Evolutionary conservation across 1,139 yeast species (phyloP), one percentile per base, ranked within the genome.

Genomic region (Hansenula lynferdii): DNA sequence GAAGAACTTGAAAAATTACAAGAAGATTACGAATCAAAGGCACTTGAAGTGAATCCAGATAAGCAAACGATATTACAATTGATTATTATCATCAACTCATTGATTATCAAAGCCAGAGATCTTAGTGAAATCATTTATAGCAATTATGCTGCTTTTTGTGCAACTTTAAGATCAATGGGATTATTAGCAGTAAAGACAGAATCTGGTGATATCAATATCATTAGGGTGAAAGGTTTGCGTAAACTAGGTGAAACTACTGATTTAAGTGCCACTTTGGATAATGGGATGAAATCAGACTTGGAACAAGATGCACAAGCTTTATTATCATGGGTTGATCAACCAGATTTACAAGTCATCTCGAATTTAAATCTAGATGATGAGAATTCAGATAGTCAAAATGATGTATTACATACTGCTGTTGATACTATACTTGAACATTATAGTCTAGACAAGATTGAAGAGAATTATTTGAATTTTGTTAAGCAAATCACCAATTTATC

Each of bases 111-210:
- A 38, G 41, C 67, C 5, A 41, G 56, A 34, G 56, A 60, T 42
- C 34, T 55, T 31, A 46, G 53, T 25, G 50, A 48, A 6, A 39
- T 54, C n/a, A 37, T 62, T 7, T 57, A 57, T 32, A 51, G 50
- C 1, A 51, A 62, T 28, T 64, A 64, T 37, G 50, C 54, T n/a
- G 45, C 58, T 3, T 58, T 61, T 25, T 50, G 55, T 29, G 22
- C 44, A 16, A 48, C 50, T 28, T 43, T 90, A 38, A 96, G 86
- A 53, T 72, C 85, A 2, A 79, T 89, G 70, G 97, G 97, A 1
- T 66, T 90, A 38, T 59, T 84, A 18, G 63, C 84, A 34, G 67
- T 74, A 0, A 64, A 67, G 37, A 76, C 74, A 7, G 55, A 56
- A 1, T 51, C 48, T 8, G 64, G 61, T 2, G 64, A 54, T 19